Conservation (phyloP, 1,284 basidiomycete species). For the Singerocomus inundabilis region DNA sequence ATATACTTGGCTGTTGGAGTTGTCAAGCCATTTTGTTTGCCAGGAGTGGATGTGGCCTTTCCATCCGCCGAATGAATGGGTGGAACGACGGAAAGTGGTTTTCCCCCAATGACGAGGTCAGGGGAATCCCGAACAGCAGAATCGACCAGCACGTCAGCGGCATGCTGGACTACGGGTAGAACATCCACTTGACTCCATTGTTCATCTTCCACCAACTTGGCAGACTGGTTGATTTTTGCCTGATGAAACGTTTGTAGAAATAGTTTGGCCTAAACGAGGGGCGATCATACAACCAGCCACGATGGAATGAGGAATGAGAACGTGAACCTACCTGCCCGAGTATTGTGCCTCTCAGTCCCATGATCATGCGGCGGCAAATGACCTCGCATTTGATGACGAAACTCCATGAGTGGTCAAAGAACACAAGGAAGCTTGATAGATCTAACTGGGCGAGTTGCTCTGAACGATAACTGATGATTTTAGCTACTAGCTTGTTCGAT, state of each 20-base stretch:
- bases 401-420: constrained; percentile 86
- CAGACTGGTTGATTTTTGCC: constrained; percentile 75
- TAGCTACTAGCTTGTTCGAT: constrained; percentile 78
- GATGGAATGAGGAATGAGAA: not conserved
- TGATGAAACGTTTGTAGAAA: constrained; percentile 90
- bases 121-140: constrained; percentile 80
- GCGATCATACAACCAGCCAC: not conserved
- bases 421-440: constrained; percentile 71
- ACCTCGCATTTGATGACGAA: constrained; percentile 89
- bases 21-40: constrained; percentile 32
- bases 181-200: constrained; percentile 84
- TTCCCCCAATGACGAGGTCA: constrained; percentile 51
- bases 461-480: constrained; percentile 71
- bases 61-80: constrained; percentile 22
- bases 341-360: constrained; percentile 81
- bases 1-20: constrained; percentile 63
- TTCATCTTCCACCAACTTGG: constrained; percentile 90
- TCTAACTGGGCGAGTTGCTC: constrained; percentile 78
- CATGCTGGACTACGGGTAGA: constrained; percentile 59
- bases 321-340: constrained; percentile 64
- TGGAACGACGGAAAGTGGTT: constrained; percentile 3
- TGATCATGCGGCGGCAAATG: constrained; percentile 87
- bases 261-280: constrained; percentile 63
- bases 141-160: constrained; percentile 75
- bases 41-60: constrained; percentile 23